phyloP scores from a whole-genome alignment of 108 stramenopile genomes.

The Ochromonas danica region DNA sequence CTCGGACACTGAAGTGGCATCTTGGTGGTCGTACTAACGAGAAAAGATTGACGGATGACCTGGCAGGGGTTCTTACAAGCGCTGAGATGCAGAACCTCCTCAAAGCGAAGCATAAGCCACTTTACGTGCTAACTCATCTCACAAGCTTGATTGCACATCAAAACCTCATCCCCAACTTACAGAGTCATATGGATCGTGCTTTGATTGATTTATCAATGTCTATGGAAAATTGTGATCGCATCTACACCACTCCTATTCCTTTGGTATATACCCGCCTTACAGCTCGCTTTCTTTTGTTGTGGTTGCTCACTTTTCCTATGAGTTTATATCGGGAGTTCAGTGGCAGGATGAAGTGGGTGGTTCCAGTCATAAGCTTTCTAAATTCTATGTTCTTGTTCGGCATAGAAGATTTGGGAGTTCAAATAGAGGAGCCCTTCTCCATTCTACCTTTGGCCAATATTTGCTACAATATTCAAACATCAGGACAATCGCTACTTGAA shows the following conservation, averaged over 20 bases:
- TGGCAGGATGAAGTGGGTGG: not conserved
- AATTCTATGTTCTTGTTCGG: slow-evolving; percentile 1
- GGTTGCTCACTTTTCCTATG: not conserved
- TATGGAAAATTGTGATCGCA: not conserved
- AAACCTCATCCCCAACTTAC: not conserved
- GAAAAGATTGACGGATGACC: not conserved
- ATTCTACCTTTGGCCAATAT: slow-evolving; percentile 70
- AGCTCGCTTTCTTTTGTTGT: not conserved
- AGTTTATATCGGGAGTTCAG: not conserved
- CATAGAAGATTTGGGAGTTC: slow-evolving; percentile 43
- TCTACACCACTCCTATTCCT: slow-evolving; percentile 24
- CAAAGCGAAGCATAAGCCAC: not conserved
- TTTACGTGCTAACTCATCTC: not conserved
- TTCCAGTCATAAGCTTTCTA: not conserved
- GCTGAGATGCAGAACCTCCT: not conserved
- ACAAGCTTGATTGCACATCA: not conserved
- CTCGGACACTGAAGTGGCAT: not conserved
- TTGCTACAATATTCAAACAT: slow-evolving; percentile 36
- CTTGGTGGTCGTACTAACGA: not conserved
- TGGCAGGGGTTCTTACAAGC: not conserved
- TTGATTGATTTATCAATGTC: not conserved
- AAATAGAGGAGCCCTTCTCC: slow-evolving; percentile 79
- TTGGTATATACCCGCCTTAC: slow-evolving; percentile 23
- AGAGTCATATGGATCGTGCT: slow-evolving; percentile 6
- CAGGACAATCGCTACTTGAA: slow-evolving; percentile 1